These are phyloP conservation scores for Cucurbita argyrosperma DNA, from an alignment of 306 rosid species.

Conservation along the genomic window DNA sequence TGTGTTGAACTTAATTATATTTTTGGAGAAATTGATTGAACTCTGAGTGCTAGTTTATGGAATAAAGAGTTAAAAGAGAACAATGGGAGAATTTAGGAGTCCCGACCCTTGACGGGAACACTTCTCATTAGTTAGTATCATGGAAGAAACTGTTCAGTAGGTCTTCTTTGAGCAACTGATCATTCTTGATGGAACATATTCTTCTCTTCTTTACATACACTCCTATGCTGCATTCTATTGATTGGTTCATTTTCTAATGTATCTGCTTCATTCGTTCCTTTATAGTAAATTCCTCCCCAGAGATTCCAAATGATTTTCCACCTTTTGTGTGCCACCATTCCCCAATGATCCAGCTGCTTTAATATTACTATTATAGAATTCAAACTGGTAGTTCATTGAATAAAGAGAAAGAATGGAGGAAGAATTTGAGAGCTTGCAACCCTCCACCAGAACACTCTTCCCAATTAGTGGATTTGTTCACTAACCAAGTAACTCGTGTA, in stretches of 20 bases:
- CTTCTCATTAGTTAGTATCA: neutral
- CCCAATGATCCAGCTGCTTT: neutral
- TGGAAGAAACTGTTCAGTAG: neutral
- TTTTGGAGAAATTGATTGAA: neutral
- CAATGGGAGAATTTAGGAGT: neutral
- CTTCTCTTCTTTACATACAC: neutral
- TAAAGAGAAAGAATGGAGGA: neutral
- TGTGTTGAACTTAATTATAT: neutral
- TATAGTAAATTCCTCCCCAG: neutral
- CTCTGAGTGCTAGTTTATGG: neutral
- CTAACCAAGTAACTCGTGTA: neutral
- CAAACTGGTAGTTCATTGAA: neutral
- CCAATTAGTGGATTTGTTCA: neutral
- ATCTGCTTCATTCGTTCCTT: neutral
- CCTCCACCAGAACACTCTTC: neutral
- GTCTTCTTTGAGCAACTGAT: neutral
- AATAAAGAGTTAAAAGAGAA: neutral
- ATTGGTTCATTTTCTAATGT: neutral
- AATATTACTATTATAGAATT: neutral
- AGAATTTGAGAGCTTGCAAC: neutral
- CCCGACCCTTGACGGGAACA: neutral
- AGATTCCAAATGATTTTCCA: neutral
- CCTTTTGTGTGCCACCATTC: neutral
- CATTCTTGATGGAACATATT: neutral
- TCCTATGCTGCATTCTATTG: neutral